These are phyloP conservation scores for Monosiga brevicollis DNA, from an alignment of 78 protist species.

Conservation along the genomic window DNA sequence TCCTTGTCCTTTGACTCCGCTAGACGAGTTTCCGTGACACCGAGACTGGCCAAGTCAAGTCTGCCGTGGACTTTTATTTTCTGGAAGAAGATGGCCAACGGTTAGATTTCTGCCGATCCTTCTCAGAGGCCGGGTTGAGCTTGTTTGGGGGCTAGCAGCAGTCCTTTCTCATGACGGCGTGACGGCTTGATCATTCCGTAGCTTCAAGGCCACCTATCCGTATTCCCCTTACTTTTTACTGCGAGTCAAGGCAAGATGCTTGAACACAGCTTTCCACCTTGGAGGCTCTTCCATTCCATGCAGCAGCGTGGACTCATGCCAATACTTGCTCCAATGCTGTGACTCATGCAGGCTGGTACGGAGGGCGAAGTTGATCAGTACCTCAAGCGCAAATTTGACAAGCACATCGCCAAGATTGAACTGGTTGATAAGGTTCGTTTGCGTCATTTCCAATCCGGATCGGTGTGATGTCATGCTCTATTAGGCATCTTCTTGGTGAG, in stretches of 20 bases:
- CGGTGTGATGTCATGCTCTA: too few species aligned
- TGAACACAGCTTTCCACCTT: neutral
- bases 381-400: slow-evolving; percentile 33
- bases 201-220: slow-evolving; percentile 48
- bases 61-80: slow-evolving; percentile 38
- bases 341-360: neutral
- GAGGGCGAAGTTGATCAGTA: slow-evolving; percentile 51
- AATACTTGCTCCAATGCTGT: neutral
- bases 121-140: too few species aligned
- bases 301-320: neutral
- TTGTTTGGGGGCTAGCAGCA: neutral
- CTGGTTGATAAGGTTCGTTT: slow-evolving; percentile 24
- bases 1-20: too few species aligned
- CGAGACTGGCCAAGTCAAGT: too few species aligned
- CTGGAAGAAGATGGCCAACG: neutral
- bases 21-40: too few species aligned
- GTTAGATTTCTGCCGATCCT: too few species aligned
- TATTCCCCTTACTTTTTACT: slow-evolving; percentile 69
- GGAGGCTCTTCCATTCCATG: neutral
- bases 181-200: too few species aligned
- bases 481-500: neutral
- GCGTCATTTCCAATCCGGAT: too few species aligned
- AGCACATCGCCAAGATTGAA: slow-evolving; percentile 31
- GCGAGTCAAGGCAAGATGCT: slow-evolving; percentile 14
- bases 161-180: slow-evolving; percentile 41